Evolutionary conservation across 495 filamentous ascomycete species (phyloP).

Genomic region (Penicillium tannophilum): DNA sequence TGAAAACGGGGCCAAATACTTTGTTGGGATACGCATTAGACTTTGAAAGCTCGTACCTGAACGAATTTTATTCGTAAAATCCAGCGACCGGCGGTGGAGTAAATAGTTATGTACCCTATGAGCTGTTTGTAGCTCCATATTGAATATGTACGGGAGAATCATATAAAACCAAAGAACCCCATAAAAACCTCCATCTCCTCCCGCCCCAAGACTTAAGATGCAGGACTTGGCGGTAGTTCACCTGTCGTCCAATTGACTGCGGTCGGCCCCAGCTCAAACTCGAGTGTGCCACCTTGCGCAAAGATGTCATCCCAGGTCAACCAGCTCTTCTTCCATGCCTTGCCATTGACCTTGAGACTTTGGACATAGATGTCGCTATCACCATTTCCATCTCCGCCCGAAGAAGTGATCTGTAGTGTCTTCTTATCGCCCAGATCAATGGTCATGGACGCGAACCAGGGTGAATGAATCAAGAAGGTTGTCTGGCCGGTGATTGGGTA

Average conservation of each 20-base stretch:
- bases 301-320: slow-evolving; percentile 58
- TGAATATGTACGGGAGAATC: not conserved
- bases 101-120: not conserved
- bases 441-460: slow-evolving; percentile 55
- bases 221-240: slow-evolving; percentile 56
- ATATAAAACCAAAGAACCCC: slow-evolving; percentile 6
- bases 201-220: slow-evolving; percentile 25
- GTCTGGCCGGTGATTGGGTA: slow-evolving; percentile 59
- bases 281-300: slow-evolving; percentile 52
- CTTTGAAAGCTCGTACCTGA: too few species aligned
- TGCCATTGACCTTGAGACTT: slow-evolving; percentile 50
- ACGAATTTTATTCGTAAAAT: not conserved
- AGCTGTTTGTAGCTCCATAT: not conserved
- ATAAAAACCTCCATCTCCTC: not conserved
- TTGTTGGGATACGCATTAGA: too few species aligned
- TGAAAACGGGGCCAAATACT: not conserved
- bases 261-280: slow-evolving; percentile 53
- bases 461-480: slow-evolving; percentile 57
- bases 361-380: slow-evolving; percentile 50
- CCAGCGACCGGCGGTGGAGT: not conserved
- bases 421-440: slow-evolving; percentile 51
- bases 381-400: slow-evolving; percentile 44
- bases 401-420: slow-evolving; percentile 46
- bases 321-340: slow-evolving; percentile 54
- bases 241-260: slow-evolving; percentile 51